Conservation (phyloP, 139 green algal genomes). For the Tetradesmus obliquus region DNA sequence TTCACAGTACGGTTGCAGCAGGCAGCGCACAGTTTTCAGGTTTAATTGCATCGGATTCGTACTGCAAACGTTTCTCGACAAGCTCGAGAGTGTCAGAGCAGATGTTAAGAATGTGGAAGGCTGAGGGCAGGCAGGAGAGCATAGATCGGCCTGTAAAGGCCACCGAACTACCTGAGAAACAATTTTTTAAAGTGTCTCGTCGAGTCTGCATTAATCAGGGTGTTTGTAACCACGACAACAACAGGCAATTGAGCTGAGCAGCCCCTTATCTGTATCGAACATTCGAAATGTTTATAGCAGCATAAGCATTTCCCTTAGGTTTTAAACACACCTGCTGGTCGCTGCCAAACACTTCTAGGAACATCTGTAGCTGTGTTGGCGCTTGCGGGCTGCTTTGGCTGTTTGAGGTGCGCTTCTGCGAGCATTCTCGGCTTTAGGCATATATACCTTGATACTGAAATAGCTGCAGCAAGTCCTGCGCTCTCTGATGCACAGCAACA, state of each 20-base stretch:
- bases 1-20: not conserved
- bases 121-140: not conserved
- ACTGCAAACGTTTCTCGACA: no score
- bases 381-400: not conserved
- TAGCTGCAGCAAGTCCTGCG: not conserved
- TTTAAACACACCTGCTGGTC: not conserved
- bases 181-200: not conserved
- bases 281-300: not conserved
- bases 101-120: not conserved
- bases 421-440: no score
- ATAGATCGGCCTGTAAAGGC: not conserved
- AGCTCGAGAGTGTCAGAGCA: not conserved
- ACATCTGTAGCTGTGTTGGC: not conserved
- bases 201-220: not conserved
- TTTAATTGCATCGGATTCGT: not conserved
- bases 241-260: not conserved
- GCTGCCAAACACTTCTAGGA: not conserved
- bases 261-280: not conserved
- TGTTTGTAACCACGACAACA: not conserved
- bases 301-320: not conserved
- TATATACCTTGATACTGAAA: no score
- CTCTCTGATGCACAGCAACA: not conserved
- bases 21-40: not conserved
- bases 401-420: not conserved
- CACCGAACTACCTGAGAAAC: no score